These are phyloP conservation scores for Amanita rubescens DNA, from an alignment of 768 basidiomycete genomes.

Conservation along the genomic window DNA sequence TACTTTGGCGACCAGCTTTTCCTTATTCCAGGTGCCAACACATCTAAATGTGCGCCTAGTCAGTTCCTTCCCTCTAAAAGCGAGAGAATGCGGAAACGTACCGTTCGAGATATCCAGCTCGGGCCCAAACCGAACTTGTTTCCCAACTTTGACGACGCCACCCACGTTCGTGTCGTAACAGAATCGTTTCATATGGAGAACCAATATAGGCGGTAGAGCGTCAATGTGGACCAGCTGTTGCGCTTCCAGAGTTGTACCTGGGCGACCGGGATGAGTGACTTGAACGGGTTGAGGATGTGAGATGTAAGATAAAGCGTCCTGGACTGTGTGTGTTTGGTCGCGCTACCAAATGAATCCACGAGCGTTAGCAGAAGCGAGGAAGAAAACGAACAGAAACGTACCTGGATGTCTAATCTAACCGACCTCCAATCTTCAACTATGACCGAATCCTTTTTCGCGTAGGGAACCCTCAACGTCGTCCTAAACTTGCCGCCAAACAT, in stretches of 20 bases:
- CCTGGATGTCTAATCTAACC: too few species aligned
- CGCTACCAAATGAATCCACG: too few species aligned
- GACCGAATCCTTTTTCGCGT: too few species aligned
- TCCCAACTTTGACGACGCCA: slow-evolving; percentile 81
- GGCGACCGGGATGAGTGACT: slow-evolving; percentile 50
- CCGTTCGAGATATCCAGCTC: slow-evolving; percentile 72
- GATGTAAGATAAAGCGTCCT: slow-evolving; percentile 75
- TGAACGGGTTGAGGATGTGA: slow-evolving; percentile 78
- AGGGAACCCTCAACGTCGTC: too few species aligned
- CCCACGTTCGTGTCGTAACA: slow-evolving; percentile 69
- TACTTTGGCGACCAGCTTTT: slow-evolving; percentile 47
- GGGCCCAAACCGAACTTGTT: slow-evolving; percentile 69
- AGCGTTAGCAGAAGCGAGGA: too few species aligned
- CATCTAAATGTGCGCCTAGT: slow-evolving; percentile 32
- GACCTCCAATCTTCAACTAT: too few species aligned
- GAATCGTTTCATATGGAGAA: slow-evolving; percentile 90
- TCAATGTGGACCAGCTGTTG: slow-evolving; percentile 63
- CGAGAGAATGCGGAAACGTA: slow-evolving; percentile 23
- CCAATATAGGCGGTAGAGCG: slow-evolving; percentile 71
- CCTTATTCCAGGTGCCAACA: slow-evolving; percentile 50
- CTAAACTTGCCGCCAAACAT: too few species aligned
- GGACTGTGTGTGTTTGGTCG: slow-evolving; percentile 67
- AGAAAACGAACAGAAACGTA: too few species aligned
- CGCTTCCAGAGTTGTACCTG: slow-evolving; percentile 62
- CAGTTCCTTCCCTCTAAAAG: background rate